phyloP scores from a whole-genome alignment of 176 grass and related monocot species.

The Rhynchospora tenuis region DNA sequence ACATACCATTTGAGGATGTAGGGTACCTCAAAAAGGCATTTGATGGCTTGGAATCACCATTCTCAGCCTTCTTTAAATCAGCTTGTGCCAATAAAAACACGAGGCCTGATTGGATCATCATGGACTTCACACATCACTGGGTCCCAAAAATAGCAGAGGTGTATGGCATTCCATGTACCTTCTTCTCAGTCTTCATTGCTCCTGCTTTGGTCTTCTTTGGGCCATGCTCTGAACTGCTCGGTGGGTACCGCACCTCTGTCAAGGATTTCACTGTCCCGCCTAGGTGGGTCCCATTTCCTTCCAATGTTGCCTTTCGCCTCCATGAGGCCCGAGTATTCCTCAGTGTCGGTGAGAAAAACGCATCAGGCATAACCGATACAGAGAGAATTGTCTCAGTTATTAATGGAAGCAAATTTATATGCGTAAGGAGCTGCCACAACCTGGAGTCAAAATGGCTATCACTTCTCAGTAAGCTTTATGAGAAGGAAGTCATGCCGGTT shows the following conservation, averaged over 20 bases:
- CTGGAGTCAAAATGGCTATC: not conserved
- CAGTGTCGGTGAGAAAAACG: too few relatives aligned
- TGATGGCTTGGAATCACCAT: conserved; percentile 29
- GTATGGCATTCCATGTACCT: not conserved
- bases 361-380: not conserved
- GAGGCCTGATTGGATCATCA: conserved; percentile 32
- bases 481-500: not conserved
- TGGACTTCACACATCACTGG: conserved; percentile 38
- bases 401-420: not conserved
- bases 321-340: not conserved
- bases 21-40: conserved; percentile 34
- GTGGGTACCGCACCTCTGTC: not conserved
- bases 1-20: conserved; percentile 11
- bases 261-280: conserved; percentile 17
- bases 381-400: not conserved
- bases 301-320: not conserved
- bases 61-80: conserved; percentile 5
- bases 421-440: not conserved
- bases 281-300: conserved; percentile 18
- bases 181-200: not conserved
- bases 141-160: conserved; percentile 17
- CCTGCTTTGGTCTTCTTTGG: not conserved
- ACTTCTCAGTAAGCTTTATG: not conserved
- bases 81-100: not conserved
- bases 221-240: not conserved